Evolutionary conservation across 1,284 basidiomycete genomes (phyloP).

Genomic region (Termitomyces sp.): DNA sequence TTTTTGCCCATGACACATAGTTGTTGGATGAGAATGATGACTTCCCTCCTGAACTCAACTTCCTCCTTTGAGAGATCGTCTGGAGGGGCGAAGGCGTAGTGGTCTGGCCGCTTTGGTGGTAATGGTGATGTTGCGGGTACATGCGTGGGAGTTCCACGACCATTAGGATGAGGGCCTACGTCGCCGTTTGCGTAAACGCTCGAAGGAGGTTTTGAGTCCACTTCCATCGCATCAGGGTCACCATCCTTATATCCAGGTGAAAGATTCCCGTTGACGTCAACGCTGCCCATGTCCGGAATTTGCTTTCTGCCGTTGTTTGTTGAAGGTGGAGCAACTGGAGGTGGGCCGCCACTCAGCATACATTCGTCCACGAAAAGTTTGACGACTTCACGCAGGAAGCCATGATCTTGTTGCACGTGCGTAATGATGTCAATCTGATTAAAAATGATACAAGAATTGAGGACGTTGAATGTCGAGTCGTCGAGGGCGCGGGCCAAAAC

Average conservation of each 20-base stretch:
- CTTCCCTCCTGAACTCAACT: slow-evolving; percentile 58
- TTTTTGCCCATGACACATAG: slow-evolving; percentile 96
- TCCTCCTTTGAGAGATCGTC: slow-evolving; percentile 47
- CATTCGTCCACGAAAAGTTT: slow-evolving; percentile 71
- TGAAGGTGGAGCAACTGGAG: slow-evolving; percentile 21
- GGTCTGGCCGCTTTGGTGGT: slow-evolving; percentile 22
- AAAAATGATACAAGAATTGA: slow-evolving; percentile 97
- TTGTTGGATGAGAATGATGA: slow-evolving; percentile 86
- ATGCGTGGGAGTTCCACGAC: slow-evolving; percentile 4
- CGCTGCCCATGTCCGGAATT: slow-evolving; percentile 1
- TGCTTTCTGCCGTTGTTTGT: slow-evolving; percentile 17
- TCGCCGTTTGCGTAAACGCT: slow-evolving; percentile 30
- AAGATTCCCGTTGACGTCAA: slow-evolving; percentile 27
- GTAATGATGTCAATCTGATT: slow-evolving; percentile 98
- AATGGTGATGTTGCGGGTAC: slow-evolving; percentile 13
- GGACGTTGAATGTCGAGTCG: slow-evolving; percentile 94
- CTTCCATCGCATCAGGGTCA: slow-evolving; percentile 29
- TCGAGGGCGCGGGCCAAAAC: slow-evolving; percentile 92
- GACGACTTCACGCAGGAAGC: slow-evolving; percentile 77
- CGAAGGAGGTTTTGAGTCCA: slow-evolving; percentile 29
- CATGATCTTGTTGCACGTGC: slow-evolving; percentile 77
- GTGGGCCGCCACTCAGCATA: slow-evolving; percentile 36
- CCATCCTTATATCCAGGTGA: slow-evolving; percentile 12
- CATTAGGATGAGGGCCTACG: slow-evolving; percentile 6
- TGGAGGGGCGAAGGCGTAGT: slow-evolving; percentile 49